Evolutionary conservation across 345 rosid genomes (phyloP), one percentile per base, ranked within the genome.

Genomic region (Lepidium didymum): DNA sequence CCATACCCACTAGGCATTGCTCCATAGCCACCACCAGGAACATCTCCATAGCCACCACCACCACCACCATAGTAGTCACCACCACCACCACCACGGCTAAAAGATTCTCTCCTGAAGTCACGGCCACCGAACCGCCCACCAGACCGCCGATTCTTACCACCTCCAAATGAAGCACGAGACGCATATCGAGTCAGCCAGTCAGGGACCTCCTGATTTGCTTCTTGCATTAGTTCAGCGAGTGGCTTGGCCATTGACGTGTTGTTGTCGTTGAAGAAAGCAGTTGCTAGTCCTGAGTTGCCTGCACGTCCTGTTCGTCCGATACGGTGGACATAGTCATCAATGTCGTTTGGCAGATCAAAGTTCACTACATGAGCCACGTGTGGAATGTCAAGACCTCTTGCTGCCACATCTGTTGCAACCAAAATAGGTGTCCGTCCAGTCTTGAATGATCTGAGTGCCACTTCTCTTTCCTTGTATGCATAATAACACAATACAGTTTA

Each of bases 261-360:
- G 70, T 78, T 80, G 58, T 94, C 97, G 42, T 89, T 91, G 72
- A 94, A 94, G 83, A 94, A 94, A 64, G 99, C 97, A 50, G 99
- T 91, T 1, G 99, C 99, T 59, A 94, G 72, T 46, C 99, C 99
- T 34, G 84, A 46, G 62, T 94, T 94, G 56, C 99, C 97, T 42
- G 99, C 99, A 64, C 99, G 86, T 37, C 99, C 99, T 43, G 97
- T 94, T 11, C 99, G 73, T 77, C 99, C 99, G 27, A 94, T 94
- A 10, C 97, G 91, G 70, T 94, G 99, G 42, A 94, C 99, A 56
- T 94, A 94, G 78, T 94, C 99, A 69, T 94, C 99, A 8, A 94
- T 91, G 72, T 94, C 99, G 70, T 91, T 94, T 9, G 97, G 99
- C 40, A 94, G 91, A 81, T 94, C 99, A 71, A 94, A 93, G 76